phyloP scores from a whole-genome alignment of 805 yeast genomes.

The Wickerhamiella alocasiicola region DNA sequence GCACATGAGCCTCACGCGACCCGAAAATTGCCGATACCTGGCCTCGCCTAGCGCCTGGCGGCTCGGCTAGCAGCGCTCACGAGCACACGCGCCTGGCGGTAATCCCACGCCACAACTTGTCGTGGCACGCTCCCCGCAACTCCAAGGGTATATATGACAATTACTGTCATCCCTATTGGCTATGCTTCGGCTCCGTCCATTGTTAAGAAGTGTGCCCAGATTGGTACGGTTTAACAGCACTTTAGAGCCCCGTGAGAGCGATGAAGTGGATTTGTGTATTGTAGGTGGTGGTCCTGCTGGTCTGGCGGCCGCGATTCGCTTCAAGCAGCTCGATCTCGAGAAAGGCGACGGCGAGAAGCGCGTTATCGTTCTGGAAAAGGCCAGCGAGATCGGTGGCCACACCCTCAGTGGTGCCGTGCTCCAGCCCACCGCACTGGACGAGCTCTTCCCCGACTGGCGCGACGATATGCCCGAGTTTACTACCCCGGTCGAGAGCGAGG shows the following conservation, averaged over 20 bases:
- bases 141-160: slow-evolving; percentile 1
- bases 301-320: slow-evolving; percentile 77
- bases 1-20: no score
- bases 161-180: slow-evolving; percentile 4
- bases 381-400: slow-evolving; percentile 86
- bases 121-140: no score
- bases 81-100: no score
- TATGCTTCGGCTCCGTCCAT: slow-evolving; percentile 2
- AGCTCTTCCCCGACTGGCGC: slow-evolving; percentile 58
- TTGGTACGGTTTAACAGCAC: not conserved
- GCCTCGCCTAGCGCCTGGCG: no score
- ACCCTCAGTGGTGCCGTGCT: slow-evolving; percentile 87
- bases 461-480: slow-evolving; percentile 41
- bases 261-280: slow-evolving; percentile 84
- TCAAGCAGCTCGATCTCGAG: slow-evolving; percentile 71
- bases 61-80: no score
- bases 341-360: slow-evolving; percentile 53
- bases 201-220: not conserved
- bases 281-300: slow-evolving; percentile 99
- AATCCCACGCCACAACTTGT: no score
- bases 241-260: slow-evolving; percentile 52
- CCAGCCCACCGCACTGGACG: slow-evolving; percentile 80
- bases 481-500: slow-evolving; percentile 64
- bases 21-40: no score
- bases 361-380: slow-evolving; percentile 84